Percentiles rank a stretch among this genome's conserved stretches.
phyloP scores from a whole-genome alignment of 495 filamentous ascomycete species.

The Annulohypoxylon moriforme region DNA sequence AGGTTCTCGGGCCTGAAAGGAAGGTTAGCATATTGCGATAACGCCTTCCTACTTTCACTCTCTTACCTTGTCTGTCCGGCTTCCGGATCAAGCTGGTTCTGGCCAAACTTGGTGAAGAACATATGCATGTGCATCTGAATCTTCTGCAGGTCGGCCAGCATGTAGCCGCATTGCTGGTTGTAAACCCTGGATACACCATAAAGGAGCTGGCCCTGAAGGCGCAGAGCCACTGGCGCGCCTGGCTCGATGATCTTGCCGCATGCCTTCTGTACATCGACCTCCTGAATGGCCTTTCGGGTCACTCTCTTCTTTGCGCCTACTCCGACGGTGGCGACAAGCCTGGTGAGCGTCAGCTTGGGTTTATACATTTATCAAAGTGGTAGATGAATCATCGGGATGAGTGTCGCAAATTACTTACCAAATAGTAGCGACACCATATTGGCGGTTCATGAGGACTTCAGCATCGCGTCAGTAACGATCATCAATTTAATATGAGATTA shows the following conservation, averaged over 20 bases:
- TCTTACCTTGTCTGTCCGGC: constrained; percentile 78
- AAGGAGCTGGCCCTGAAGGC: constrained; percentile 90
- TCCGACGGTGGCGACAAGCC: constrained; percentile 91
- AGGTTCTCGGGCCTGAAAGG: constrained; percentile 77
- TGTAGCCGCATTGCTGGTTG: constrained; percentile 85
- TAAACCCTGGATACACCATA: constrained; percentile 88
- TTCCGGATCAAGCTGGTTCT: constrained; percentile 71
- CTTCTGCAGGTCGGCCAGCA: constrained; percentile 81
- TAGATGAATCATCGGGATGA: not conserved
- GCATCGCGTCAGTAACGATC: constrained; percentile 36
- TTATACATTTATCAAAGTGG: constrained; percentile 4
- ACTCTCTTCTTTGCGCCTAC: constrained; percentile 77
- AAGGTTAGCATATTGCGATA: constrained; percentile 18
- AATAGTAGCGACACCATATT: constrained; percentile 92
- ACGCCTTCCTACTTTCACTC: not conserved
- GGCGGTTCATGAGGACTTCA: constrained; percentile 84
- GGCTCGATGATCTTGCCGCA: constrained; percentile 88
- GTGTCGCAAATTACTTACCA: constrained; percentile 69
- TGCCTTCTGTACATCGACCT: constrained; percentile 86
- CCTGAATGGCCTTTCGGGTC: constrained; percentile 86
- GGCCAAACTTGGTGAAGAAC: constrained; percentile 63
- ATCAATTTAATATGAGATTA: constrained; percentile 1
- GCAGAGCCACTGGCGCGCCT: constrained; percentile 87
- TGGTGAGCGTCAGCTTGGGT: constrained; percentile 47
- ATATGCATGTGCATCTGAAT: constrained; percentile 77